A percentile compares a stretch with the other conserved stretches of the same genome.
These are phyloP conservation scores for Clonostachys byssicola DNA, from an alignment of 2,329 filamentous ascomycete genomes.

Conservation along the genomic window DNA sequence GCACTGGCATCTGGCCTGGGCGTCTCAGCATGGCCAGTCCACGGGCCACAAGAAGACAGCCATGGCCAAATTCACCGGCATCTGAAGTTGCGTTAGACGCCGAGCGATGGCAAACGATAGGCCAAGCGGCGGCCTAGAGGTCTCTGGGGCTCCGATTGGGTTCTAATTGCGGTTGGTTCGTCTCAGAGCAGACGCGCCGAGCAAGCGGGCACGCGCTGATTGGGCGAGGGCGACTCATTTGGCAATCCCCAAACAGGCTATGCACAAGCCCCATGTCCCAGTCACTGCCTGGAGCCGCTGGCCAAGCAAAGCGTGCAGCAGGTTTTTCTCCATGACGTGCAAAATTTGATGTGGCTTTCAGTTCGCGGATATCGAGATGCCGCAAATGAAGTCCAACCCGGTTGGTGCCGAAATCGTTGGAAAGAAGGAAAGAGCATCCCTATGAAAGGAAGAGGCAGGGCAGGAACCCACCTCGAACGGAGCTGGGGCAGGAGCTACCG, in stretches of 20 bases:
- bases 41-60: background rate
- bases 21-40: background rate
- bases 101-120: conserved; percentile 3
- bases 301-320: no score
- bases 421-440: no score
- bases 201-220: background rate
- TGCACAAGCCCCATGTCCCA: background rate
- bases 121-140: conserved; percentile 1
- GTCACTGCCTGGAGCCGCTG: background rate
- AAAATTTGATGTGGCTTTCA: no score
- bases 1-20: no score
- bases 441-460: no score
- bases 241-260: background rate
- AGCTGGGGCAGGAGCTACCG: no score
- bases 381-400: no score
- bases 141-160: background rate
- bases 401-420: no score
- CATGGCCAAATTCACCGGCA: no score
- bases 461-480: no score
- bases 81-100: conserved; percentile 3
- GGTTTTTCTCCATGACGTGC: no score
- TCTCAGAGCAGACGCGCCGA: conserved; percentile 2
- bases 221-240: background rate
- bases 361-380: no score
- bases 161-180: background rate